Base-by-base conservation (phyloP, 257 asterid species). In the Penstemon eatonii region DNA sequence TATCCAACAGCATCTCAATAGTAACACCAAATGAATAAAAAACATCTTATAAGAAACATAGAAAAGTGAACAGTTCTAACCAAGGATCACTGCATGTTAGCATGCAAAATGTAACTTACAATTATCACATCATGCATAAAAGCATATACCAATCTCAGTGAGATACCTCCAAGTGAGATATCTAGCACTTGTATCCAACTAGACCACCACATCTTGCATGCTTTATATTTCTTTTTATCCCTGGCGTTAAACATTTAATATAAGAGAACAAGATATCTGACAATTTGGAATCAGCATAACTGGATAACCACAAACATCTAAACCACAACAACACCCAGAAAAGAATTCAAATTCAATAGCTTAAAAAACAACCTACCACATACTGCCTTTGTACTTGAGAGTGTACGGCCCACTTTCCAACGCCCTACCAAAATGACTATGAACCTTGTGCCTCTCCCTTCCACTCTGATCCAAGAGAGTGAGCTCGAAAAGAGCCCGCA, bases 341-440 rank as follows among this genome's bases (percentile, higher is more conserved):
- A 69, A 69, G 12, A 46, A 4, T 43, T 51, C 56, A n/a, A 50
- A 56, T 25, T 25, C 33, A 76, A 66, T 18, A 40, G 38, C 45
- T 41, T 0, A 25, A 25, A 25, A 44, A 68, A 60, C 68, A 73
- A 87, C 89, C 73, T 73, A 92, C 99, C 99, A 93, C 96, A 90
- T 88, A 83, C 99, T 93, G 76, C 99, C 97, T 15, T 94, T 77
- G 79, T 87, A 90, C 81, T 90, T 93, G 45, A 93, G 87, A 3
- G 97, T 76, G 61, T 93, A 93, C 0, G 99, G 99, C 12, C 99
- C 99, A 63, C 87, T 87, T 85, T 93, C 99, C 79, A 93, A 84
- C 47, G 94, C 81, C 81, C 99, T 86, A 38, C 96, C 97, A 55
- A 93, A 93, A 84, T 93, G 99, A 79, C 86, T 93, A 68, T 88